Percentiles rank a stretch among this genome's conserved stretches.
phyloP scores from a whole-genome alignment of 768 basidiomycete species.

The Tulasnella sp. region DNA sequence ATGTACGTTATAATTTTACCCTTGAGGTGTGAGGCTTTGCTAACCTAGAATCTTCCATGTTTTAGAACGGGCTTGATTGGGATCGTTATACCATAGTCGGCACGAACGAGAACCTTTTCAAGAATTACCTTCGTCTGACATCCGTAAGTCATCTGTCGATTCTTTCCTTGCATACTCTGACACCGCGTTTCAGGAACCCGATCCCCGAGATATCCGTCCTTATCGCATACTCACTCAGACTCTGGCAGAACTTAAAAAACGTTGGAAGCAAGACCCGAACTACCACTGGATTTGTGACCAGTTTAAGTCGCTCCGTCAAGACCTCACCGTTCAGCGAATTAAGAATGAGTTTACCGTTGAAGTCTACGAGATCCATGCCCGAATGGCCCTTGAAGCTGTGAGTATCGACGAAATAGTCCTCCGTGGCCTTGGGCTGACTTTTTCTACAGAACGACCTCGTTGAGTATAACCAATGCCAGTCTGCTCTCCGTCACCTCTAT shows the following conservation, averaged over 20 bases:
- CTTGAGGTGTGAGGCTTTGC: background rate
- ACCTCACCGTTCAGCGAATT: slow-evolving; percentile 96
- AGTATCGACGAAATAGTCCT: slow-evolving; percentile 34
- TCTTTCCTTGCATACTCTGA: slow-evolving; percentile 1
- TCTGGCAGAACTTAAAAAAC: slow-evolving; percentile 76
- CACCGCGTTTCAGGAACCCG: slow-evolving; percentile 70
- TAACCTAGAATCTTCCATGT: background rate
- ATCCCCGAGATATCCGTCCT: slow-evolving; percentile 90
- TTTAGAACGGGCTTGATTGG: slow-evolving; percentile 93
- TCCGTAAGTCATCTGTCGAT: slow-evolving; percentile 48
- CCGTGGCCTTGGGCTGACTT: slow-evolving; percentile 19
- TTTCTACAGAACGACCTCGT: slow-evolving; percentile 84
- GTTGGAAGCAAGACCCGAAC: slow-evolving; percentile 73
- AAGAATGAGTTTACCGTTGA: slow-evolving; percentile 97
- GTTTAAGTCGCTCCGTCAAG: slow-evolving; percentile 95
- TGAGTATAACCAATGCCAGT: slow-evolving; percentile 98
- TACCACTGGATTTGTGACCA: slow-evolving; percentile 96
- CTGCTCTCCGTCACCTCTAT: slow-evolving; percentile 82
- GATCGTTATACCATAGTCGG: slow-evolving; percentile 94
- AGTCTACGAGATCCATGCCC: slow-evolving; percentile 97
- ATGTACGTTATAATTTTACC: slow-evolving; percentile 27
- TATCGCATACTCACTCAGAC: slow-evolving; percentile 80
- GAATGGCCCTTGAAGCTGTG: slow-evolving; percentile 92
- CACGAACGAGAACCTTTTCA: slow-evolving; percentile 83
- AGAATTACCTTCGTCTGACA: slow-evolving; percentile 92